Evolutionary conservation across 164 flowering plant genomes (phyloP).

Genomic region (Taxillus chinensis): DNA sequence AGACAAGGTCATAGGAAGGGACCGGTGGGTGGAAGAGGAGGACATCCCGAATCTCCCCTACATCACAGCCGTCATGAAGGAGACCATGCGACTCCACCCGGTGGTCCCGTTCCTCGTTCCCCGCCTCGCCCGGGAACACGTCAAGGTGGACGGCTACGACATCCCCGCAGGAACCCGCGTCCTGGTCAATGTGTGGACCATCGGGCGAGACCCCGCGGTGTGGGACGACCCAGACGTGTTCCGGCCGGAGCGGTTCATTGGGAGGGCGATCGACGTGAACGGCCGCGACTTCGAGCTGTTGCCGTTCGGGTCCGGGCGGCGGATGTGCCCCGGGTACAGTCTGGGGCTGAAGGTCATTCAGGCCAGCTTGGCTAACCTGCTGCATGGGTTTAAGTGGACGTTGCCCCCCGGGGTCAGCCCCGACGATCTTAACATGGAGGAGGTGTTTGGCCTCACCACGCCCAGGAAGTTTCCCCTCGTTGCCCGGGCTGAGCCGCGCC

Average conservation of each 20-base stretch:
- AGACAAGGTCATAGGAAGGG: conserved; percentile 13
- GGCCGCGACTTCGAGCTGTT: conserved; percentile 18
- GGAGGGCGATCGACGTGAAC: conserved; percentile 10
- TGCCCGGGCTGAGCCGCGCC: too few relatives aligned
- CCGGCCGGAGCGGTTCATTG: conserved; percentile 26
- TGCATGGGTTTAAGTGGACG: conserved; percentile 19
- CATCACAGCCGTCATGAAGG: conserved; percentile 26
- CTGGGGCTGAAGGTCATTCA: conserved; percentile 5
- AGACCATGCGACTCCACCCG: conserved; percentile 23
- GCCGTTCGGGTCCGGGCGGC: conserved; percentile 25
- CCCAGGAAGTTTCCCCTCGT: too few relatives aligned
- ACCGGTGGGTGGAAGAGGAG: conserved; percentile 17
- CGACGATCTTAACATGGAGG: background rate
- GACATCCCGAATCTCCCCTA: conserved; percentile 17
- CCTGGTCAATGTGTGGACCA: conserved; percentile 15
- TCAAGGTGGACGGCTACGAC: conserved; percentile 14
- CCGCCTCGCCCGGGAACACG: conserved; percentile 12
- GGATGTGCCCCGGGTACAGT: conserved; percentile 18
- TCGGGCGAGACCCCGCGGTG: conserved; percentile 17
- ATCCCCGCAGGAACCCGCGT: conserved; percentile 18
- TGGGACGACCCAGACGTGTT: conserved; percentile 17
- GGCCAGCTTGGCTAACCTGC: conserved; percentile 11
- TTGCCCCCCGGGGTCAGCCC: conserved; percentile 8
- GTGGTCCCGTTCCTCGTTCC: conserved; percentile 13
- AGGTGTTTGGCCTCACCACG: background rate